A percentile compares a stretch with the other conserved stretches of the same genome.
These are phyloP conservation scores for Xylaria sp. DNA, from an alignment of 2,329 filamentous ascomycete genomes.

Conservation along the genomic window DNA sequence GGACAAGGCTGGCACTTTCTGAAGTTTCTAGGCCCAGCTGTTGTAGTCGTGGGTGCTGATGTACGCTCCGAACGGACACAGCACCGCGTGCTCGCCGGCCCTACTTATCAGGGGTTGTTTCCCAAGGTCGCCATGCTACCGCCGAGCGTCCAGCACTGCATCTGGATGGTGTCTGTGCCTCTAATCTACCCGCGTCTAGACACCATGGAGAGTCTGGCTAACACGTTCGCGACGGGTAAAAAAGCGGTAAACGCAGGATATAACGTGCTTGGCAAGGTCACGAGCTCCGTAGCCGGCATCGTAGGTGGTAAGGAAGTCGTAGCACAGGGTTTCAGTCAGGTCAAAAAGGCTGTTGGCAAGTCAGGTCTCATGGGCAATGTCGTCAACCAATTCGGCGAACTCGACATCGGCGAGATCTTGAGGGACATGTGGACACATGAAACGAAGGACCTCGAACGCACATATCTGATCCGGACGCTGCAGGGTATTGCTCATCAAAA, in stretches of 20 bases:
- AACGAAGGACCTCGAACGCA: conserved; percentile 95
- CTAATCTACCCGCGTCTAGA: conserved; percentile 91
- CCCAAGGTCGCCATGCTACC: conserved; percentile 93
- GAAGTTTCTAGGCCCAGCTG: conserved; percentile 91
- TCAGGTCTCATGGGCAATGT: conserved; percentile 95
- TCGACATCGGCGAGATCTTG: conserved; percentile 92
- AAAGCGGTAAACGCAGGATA: conserved; percentile 96
- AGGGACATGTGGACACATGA: conserved; percentile 99
- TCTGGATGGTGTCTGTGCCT: conserved; percentile 95
- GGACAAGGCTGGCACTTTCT: conserved; percentile 99
- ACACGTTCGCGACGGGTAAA: conserved; percentile 93
- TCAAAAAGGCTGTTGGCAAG: conserved; percentile 97
- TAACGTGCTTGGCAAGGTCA: conserved; percentile 94
- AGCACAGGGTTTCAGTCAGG: conserved; percentile 88
- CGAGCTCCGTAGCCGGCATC: conserved; percentile 92
- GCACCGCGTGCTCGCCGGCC: conserved; percentile 91
- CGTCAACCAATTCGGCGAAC: conserved; percentile 93
- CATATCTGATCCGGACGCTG: conserved; percentile 93
- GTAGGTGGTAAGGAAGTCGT: conserved; percentile 95
- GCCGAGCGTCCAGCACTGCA: conserved; percentile 92
- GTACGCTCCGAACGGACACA: conserved; percentile 92
- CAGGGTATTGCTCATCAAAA: conserved; percentile 97
- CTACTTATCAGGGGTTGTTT: conserved; percentile 96
- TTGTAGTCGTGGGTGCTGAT: conserved; percentile 90
- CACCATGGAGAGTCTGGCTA: conserved; percentile 88